Base-by-base conservation (phyloP, 2,329 filamentous ascomycete genomes). In the Aspergillus costaricaensis region DNA sequence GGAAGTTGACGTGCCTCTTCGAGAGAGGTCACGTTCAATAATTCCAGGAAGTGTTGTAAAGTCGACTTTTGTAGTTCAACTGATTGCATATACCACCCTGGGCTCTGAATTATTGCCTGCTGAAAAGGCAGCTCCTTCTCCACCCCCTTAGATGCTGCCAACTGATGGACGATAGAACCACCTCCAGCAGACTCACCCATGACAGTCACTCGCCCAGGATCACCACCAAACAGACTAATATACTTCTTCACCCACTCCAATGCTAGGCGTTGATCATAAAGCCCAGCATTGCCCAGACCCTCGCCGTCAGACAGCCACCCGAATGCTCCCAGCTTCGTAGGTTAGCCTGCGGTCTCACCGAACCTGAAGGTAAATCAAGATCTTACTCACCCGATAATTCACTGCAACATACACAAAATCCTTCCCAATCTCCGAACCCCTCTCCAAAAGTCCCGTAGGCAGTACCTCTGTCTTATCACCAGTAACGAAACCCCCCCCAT, bases 171-270 rank as follows among this genome's bases (percentile, higher is more conserved):
- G 59, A 86, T 79, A 3, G 79, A 82, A 0, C 82, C 82, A 7
- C 76, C 83, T 27, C 84, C 83, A 8, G 84, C 82, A 15, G 79
- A 82, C 61, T 82, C 73, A 3, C 71, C 71, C 62, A 72, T 70
- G 4, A 72, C 64, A 0, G 83, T 85, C 39, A 86, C 79, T 14
- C 76, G 74, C 3, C 75, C 69, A 2, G 78, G 72, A 67, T 86
- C 80, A 12, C 85, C 85, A 9, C 85, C 84, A 64, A 87, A 87
- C 10, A 79, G 70, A 64, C 81, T 73, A 57, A 86, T 85, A 61
- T 85, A 74, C 43, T 80, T 68, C 57, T 83, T 79, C 3, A 87
- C 78, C 85, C 85, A 88, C 65, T 86, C 75, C 7, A 88, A 72
- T 23, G 83, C 83, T 17, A 85, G 74, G 12, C 82, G 77, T 67